Base-by-base conservation (phyloP, 129 eudicot species). In the Heracleum sosnowskyi region DNA sequence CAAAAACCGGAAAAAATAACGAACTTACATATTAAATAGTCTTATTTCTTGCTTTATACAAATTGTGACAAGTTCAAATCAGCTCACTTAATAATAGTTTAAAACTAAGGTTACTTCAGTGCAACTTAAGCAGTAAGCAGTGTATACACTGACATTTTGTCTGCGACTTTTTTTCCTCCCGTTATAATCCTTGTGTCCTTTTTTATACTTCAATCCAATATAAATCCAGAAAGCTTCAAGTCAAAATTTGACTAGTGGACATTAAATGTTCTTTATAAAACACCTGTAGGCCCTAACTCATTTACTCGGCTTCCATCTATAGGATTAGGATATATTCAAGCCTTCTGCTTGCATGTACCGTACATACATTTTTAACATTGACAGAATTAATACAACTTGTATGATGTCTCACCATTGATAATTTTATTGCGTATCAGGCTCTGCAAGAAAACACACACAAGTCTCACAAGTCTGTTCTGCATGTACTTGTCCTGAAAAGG, bases 381-480 rank as follows among this genome's bases (percentile, higher is more conserved):
- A 10, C 18, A 0, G 9, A 74, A 74, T 39, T 41, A 39, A 22
- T 4, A n/a, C n/a, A 40, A 76, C 68, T 37, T 74, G 63, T 47
- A 42, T 16, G 73, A 73, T 22, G 39, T 18, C 89, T 81, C 31
- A 88, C 94, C 94, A 39, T 94, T 94, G 55, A 94, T 94, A 12
- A 94, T 94, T 83, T 94, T 94, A 81, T 91, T 94, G 69, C 97
- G 84, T 75, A 94, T 94, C 82, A 91, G 82, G 84, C 98, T 94
- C 85, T 89, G 97, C 74, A 93, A 79, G 77, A 94, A 94, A 47
- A 94, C 98, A 79, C 98, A 94, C 18, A 94, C 93, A 36, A 91
- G 86, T 76, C 98, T 86, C 85, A 94, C 98, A 76, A 91, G 85
- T 82, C 98, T 91, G 79, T 94, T 94, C 90, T 91, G 98, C 98